A percentile compares a stretch with the other conserved stretches of the same genome.
Conservation (phyloP, 441 rosid genomes). For the Adansonia grandidieri region DNA sequence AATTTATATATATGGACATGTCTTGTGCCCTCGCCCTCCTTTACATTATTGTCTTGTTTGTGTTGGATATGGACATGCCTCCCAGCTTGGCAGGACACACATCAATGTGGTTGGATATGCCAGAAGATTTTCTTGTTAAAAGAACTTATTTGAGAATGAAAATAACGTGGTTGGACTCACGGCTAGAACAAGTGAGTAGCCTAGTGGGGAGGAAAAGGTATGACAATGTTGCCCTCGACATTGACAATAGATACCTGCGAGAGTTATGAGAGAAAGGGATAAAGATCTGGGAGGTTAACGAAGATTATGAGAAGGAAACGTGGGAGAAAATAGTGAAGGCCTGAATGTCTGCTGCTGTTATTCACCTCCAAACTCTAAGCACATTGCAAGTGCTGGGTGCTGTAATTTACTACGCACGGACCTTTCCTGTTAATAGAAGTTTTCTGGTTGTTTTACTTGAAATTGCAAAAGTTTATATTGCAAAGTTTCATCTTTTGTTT, state of each 20-base stretch:
- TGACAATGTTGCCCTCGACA: neutral
- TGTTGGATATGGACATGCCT: neutral
- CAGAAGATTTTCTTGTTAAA: neutral
- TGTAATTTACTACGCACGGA: neutral
- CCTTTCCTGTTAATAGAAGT: neutral
- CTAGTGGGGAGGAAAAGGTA: neutral
- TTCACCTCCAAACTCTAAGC: neutral
- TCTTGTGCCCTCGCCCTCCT: neutral
- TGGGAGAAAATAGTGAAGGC: neutral
- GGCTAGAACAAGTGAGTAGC: neutral
- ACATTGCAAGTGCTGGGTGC: neutral
- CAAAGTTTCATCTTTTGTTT: neutral
- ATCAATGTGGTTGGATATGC: neutral
- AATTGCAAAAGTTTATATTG: neutral
- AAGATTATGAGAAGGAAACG: neutral
- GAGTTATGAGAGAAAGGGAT: neutral
- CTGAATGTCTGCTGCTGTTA: neutral
- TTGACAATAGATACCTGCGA: neutral
- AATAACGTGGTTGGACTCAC: neutral
- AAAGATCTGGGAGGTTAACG: neutral
- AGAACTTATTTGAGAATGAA: neutral
- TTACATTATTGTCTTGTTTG: neutral
- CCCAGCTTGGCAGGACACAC: neutral
- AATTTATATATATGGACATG: neutral
- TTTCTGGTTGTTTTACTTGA: neutral